Evolutionary conservation across 1,284 basidiomycete species (phyloP).

Genomic region (Butyriboletus appendiculatus): DNA sequence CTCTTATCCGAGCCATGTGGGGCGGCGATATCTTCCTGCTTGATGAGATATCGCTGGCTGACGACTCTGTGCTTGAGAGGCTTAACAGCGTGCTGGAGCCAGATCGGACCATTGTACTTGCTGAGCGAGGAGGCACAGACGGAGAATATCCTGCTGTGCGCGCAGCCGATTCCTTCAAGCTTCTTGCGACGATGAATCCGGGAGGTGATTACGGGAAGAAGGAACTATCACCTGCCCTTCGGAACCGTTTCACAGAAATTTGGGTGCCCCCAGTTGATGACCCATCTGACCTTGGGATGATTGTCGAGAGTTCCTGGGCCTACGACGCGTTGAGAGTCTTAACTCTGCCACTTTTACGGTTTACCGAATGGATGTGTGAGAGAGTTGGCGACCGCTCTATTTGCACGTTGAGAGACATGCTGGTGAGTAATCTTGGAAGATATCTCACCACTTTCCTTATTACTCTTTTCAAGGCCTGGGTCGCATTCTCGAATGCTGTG

Average conservation of each 20-base stretch:
- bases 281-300: slow-evolving; percentile 76
- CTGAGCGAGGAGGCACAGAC: slow-evolving; percentile 86
- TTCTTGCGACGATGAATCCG: slow-evolving; percentile 99
- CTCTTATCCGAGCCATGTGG: slow-evolving; percentile 91
- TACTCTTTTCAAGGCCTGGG: slow-evolving; percentile 74
- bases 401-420: slow-evolving; percentile 84
- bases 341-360: slow-evolving; percentile 75
- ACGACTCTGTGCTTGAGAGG: slow-evolving; percentile 97
- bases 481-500: slow-evolving; percentile 80
- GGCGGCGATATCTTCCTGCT: slow-evolving; percentile 86
- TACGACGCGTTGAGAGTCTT: slow-evolving; percentile 56
- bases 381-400: slow-evolving; percentile 69
- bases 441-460: slow-evolving; percentile 7
- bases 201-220: slow-evolving; percentile 99
- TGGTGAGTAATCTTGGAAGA: slow-evolving; percentile 53
- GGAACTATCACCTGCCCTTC: slow-evolving; percentile 94
- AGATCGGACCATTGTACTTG: slow-evolving; percentile 86
- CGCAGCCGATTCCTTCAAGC: slow-evolving; percentile 76
- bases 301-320: slow-evolving; percentile 77
- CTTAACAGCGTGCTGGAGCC: slow-evolving; percentile 97
- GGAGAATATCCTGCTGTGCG: slow-evolving; percentile 68
- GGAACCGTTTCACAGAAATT: slow-evolving; percentile 99
- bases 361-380: slow-evolving; percentile 78
- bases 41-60: slow-evolving; percentile 97
- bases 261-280: slow-evolving; percentile 94